Conservation (phyloP, 2,329 filamentous ascomycete genomes). For the Aspergillus neoniger region DNA sequence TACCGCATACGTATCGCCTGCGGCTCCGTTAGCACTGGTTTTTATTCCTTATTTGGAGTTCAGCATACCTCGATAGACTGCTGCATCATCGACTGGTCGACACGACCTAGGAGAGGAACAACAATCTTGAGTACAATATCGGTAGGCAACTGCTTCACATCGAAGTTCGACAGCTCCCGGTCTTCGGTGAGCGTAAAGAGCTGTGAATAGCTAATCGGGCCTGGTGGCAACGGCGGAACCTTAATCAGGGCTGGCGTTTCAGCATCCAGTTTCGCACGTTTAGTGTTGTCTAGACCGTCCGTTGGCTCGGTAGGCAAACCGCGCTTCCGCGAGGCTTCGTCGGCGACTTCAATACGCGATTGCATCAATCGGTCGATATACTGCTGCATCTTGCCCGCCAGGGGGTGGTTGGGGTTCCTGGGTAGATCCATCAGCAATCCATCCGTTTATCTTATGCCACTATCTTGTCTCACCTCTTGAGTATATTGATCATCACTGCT, state of each 20-base stretch:
- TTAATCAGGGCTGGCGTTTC: constrained; percentile 52
- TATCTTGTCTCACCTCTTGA: constrained; percentile 65
- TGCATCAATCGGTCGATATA: constrained; percentile 82
- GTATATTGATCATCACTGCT: constrained; percentile 77
- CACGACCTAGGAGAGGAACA: constrained; percentile 72
- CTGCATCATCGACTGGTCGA: constrained; percentile 69
- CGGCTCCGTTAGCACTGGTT: constrained; percentile 16
- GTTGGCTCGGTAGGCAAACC: constrained; percentile 69
- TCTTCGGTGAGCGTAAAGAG: constrained; percentile 84
- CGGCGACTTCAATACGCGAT: constrained; percentile 73
- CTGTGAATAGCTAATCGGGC: constrained; percentile 76
- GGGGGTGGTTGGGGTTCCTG: constrained; percentile 78
- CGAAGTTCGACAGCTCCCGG: constrained; percentile 72
- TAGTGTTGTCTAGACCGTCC: constrained; percentile 73
- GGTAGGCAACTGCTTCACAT: constrained; percentile 75
- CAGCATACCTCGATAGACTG: constrained; percentile 68
- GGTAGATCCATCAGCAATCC: constrained; percentile 23
- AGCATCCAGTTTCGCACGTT: constrained; percentile 71
- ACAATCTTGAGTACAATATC: constrained; percentile 78
- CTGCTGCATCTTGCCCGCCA: constrained; percentile 78
- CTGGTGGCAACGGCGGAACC: constrained; percentile 71
- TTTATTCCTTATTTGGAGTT: background rate
- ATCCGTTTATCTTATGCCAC: background rate
- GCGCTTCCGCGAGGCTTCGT: constrained; percentile 76
- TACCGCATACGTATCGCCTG: constrained; percentile 44